These are phyloP conservation scores for Taiwanofungus camphoratus DNA, from an alignment of 1,284 basidiomycete genomes.

Conservation along the genomic window DNA sequence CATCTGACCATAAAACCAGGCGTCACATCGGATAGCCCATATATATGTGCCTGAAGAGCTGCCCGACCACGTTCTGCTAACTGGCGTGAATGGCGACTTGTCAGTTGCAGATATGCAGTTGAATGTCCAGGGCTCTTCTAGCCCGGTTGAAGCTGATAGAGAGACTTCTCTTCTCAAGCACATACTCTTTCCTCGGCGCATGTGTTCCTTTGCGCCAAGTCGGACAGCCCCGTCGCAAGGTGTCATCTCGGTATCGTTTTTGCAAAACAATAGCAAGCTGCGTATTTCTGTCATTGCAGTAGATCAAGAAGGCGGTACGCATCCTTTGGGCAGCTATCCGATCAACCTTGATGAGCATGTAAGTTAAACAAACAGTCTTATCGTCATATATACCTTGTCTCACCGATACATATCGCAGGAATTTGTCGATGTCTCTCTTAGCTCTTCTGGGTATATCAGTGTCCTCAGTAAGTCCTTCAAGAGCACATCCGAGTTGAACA, in stretches of 20 bases:
- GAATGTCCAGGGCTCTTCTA: constrained; percentile 31
- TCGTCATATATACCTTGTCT: background rate
- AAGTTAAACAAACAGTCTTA: constrained; percentile 1
- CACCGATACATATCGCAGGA: constrained; percentile 14
- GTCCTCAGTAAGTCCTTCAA: constrained; percentile 39
- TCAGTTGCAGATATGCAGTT: constrained; percentile 41
- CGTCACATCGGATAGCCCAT: constrained; percentile 37
- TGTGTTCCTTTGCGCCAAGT: constrained; percentile 39
- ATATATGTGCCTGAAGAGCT: constrained; percentile 42
- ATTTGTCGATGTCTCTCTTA: constrained; percentile 38
- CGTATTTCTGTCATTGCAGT: constrained; percentile 13
- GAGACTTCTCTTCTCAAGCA: constrained; percentile 31
- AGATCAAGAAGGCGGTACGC: constrained; percentile 8
- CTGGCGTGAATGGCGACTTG: constrained; percentile 42
- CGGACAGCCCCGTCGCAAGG: constrained; percentile 23
- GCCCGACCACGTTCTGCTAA: constrained; percentile 36
- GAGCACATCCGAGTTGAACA: background rate
- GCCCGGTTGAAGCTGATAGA: constrained; percentile 21
- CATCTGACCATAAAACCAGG: constrained; percentile 26
- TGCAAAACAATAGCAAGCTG: constrained; percentile 10
- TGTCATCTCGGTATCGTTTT: constrained; percentile 27
- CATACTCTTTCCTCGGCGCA: constrained; percentile 39
- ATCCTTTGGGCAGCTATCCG: constrained; percentile 13
- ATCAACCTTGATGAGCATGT: constrained; percentile 17
- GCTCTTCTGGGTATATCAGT: constrained; percentile 41